Conservation (phyloP, 352 stramenopile species). For the Phytophthora rubi region DNA sequence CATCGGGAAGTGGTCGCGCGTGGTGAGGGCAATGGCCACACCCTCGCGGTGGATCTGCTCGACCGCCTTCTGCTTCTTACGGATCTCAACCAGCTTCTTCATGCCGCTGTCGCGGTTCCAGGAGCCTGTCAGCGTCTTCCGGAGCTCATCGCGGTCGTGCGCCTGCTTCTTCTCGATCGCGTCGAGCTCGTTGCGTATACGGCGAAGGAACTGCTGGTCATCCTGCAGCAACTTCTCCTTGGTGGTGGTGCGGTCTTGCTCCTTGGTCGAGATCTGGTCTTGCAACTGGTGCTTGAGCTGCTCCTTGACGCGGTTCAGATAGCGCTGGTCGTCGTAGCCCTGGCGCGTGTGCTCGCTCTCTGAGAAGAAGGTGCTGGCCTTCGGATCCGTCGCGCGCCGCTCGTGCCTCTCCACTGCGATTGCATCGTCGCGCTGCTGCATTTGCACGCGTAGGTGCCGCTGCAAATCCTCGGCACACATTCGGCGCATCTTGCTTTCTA, state of each 20-base stretch:
- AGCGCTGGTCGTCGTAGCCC: constrained; percentile 59
- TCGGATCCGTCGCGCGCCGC: constrained; percentile 45
- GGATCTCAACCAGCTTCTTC: constrained; percentile 66
- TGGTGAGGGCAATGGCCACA: not conserved
- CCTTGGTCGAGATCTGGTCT: constrained; percentile 64
- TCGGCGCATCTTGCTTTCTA: constrained; percentile 55
- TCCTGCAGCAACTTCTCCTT: constrained; percentile 58
- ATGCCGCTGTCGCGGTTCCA: constrained; percentile 71
- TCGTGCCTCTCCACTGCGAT: constrained; percentile 42
- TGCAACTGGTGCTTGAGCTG: constrained; percentile 65
- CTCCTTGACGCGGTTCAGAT: constrained; percentile 46
- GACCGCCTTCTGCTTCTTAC: constrained; percentile 65
- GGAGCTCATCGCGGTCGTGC: constrained; percentile 59
- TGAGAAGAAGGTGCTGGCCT: constrained; percentile 63
- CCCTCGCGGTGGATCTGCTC: constrained; percentile 48
- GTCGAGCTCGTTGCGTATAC: constrained; percentile 66
- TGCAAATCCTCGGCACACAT: constrained; percentile 64
- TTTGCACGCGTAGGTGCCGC: constrained; percentile 59
- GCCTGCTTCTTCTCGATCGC: constrained; percentile 62
- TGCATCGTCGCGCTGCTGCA: constrained; percentile 44
- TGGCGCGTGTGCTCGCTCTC: constrained; percentile 58
- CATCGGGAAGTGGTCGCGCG: constrained; percentile 35
- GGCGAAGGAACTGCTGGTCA: constrained; percentile 60
- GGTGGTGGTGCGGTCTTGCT: constrained; percentile 47
- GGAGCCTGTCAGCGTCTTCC: constrained; percentile 62